Conservation (phyloP, 164 flowering plant genomes). For the Vitis cinerea region DNA sequence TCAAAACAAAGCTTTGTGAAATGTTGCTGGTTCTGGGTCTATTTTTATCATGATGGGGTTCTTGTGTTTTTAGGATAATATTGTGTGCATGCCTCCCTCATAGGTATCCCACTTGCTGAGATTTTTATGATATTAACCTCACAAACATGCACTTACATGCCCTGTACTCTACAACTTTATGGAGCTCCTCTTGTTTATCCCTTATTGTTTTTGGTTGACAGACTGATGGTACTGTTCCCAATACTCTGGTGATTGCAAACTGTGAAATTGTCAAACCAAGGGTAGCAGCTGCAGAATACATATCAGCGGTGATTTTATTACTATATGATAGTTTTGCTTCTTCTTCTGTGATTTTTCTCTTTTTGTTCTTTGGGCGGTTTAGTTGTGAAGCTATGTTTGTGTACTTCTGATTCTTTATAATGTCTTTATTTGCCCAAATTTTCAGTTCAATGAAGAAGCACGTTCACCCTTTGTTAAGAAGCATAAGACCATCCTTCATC, state of each 20-base stretch:
- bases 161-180: too few species aligned
- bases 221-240: conserved; percentile 99
- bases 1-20: too few species aligned
- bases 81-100: too few species aligned
- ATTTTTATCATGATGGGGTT: too few species aligned
- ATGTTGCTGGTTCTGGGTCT: too few species aligned
- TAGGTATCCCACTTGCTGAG: too few species aligned
- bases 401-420: neutral
- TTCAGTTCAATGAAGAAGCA: conserved; percentile 94
- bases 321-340: neutral
- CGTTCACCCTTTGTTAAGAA: conserved; percentile 95
- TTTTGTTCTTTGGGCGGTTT: neutral
- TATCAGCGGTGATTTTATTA: conserved; percentile 61
- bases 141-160: too few species aligned
- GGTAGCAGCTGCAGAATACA: conserved; percentile 99
- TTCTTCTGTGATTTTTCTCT: neutral
- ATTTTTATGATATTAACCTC: too few species aligned
- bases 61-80: too few species aligned
- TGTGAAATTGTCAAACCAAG: conserved; percentile 96
- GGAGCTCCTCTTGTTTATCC: neutral
- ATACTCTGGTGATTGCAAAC: conserved; percentile 96
- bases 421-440: neutral
- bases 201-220: conserved; percentile 18
- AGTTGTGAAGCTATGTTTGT: neutral
- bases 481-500: conserved; percentile 93